These are phyloP conservation scores for Yamadazyma oceani DNA, from an alignment of 1,139 yeast genomes.

Conservation along the genomic window DNA sequence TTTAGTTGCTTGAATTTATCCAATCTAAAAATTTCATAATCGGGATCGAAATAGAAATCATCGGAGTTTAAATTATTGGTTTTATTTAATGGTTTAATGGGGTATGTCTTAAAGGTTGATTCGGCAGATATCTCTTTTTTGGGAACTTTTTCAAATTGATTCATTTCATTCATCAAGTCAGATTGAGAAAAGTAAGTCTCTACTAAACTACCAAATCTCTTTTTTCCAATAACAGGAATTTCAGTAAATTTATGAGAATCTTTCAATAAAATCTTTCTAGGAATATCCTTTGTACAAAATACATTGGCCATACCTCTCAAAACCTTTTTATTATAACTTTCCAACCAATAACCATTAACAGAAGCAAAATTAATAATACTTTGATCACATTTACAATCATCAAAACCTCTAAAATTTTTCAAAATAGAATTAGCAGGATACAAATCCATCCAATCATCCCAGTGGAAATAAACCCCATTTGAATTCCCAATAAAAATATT, in stretches of 20 bases:
- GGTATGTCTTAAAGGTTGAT: constrained; percentile 6
- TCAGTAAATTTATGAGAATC: constrained; percentile 28
- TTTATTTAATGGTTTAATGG: constrained; percentile 9
- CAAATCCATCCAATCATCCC: constrained; percentile 47
- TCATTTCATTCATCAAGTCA: constrained; percentile 13
- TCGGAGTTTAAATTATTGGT: constrained; percentile 20
- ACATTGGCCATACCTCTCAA: constrained; percentile 36
- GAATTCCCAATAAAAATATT: constrained; percentile 13
- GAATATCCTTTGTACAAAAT: constrained; percentile 34
- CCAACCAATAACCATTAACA: constrained; percentile 39
- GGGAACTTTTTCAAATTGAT: constrained; percentile 13
- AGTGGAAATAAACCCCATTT: constrained; percentile 35
- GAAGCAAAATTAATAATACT: constrained; percentile 23
- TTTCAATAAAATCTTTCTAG: constrained; percentile 26
- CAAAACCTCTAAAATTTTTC: constrained; percentile 17
- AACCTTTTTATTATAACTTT: constrained; percentile 34
- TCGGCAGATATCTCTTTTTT: too few relatives aligned
- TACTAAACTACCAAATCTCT: constrained; percentile 23
- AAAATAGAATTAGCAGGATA: constrained; percentile 26
- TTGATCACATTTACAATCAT: constrained; percentile 26
- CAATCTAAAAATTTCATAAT: constrained; percentile 27
- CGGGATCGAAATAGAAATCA: constrained; percentile 37
- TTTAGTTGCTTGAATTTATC: constrained; percentile 19
- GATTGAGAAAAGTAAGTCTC: constrained; percentile 9
- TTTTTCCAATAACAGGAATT: constrained; percentile 31